These are phyloP conservation scores for Solanum hybrid DNA, from an alignment of 305 asterid species.

Conservation along the genomic window DNA sequence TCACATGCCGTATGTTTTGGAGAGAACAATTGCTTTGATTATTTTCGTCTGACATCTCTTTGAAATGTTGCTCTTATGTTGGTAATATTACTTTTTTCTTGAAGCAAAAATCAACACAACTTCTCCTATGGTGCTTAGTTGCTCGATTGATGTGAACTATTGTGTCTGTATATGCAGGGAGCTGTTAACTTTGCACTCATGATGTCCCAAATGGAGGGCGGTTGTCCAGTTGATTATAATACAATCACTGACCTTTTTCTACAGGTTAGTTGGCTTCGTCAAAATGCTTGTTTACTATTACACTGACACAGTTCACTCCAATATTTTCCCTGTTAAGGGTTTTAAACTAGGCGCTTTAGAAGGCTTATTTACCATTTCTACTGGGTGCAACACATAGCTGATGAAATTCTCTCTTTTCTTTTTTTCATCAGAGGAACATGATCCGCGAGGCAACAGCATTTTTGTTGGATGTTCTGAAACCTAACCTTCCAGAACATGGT, in stretches of 20 bases:
- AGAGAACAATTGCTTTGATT: not conserved
- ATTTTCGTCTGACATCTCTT: not conserved
- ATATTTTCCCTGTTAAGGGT: not conserved
- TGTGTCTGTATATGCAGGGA: constrained; percentile 52
- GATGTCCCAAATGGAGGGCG: constrained; percentile 99
- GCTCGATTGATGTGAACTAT: not conserved
- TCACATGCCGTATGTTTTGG: not conserved
- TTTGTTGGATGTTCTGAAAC: constrained; percentile 92
- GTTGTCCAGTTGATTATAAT: constrained; percentile 96
- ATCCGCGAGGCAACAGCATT: constrained; percentile 98
- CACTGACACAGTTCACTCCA: not conserved
- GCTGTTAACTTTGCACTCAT: constrained; percentile 98
- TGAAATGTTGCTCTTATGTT: no score
- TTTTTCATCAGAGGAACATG: constrained; percentile 69
- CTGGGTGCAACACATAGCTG: not conserved
- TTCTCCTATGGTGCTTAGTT: not conserved
- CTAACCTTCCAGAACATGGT: constrained; percentile 88
- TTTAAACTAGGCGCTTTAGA: not conserved
- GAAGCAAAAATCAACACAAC: not conserved
- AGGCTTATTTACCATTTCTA: not conserved
- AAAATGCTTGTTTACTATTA: not conserved
- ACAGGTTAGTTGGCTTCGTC: constrained; percentile 46
- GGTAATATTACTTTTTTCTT: constrained; percentile 1
- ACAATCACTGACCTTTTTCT: constrained; percentile 98
- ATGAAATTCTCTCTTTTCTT: constrained; percentile 1